These are phyloP conservation scores for Lycium ferocissimum DNA, from an alignment of 257 asterid species.

Conservation along the genomic window DNA sequence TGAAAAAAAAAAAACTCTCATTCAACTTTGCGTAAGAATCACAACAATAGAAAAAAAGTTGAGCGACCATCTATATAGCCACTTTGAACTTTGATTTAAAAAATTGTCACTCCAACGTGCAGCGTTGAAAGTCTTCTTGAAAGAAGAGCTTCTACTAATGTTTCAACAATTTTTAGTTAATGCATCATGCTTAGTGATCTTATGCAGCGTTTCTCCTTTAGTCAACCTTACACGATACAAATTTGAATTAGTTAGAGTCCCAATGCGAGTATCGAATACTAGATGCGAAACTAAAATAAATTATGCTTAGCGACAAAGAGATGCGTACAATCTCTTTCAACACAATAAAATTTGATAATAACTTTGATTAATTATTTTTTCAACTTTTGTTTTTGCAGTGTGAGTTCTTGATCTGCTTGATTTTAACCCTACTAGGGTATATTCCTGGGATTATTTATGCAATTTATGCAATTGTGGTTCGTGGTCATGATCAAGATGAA, in stretches of 20 bases:
- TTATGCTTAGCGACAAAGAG: too few relatives aligned
- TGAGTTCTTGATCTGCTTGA: constrained; percentile 54
- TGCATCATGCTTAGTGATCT: not conserved
- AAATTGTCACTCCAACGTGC: not conserved
- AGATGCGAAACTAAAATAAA: not conserved
- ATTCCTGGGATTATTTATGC: constrained; percentile 70
- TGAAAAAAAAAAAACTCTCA: too few relatives aligned
- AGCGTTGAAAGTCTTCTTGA: not conserved
- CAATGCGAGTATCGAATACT: not conserved
- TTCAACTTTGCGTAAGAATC: too few relatives aligned
- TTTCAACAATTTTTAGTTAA: not conserved
- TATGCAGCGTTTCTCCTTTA: not conserved
- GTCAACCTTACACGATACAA: not conserved
- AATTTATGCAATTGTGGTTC: constrained; percentile 61
- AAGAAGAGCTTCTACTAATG: not conserved
- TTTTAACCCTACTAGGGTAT: constrained; percentile 60
- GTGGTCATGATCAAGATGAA: constrained; percentile 38
- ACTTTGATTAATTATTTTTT: not conserved
- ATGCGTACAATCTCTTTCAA: not conserved
- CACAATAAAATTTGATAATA: not conserved
- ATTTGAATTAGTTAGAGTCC: not conserved
- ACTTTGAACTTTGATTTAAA: not conserved
- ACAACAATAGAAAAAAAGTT: too few relatives aligned
- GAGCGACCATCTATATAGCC: too few relatives aligned
- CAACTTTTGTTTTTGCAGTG: constrained; percentile 47